A percentile compares a stretch with the other conserved stretches of the same genome.
phyloP scores from a whole-genome alignment of 2,329 filamentous ascomycete genomes.

The Verticillium tricorpus region DNA sequence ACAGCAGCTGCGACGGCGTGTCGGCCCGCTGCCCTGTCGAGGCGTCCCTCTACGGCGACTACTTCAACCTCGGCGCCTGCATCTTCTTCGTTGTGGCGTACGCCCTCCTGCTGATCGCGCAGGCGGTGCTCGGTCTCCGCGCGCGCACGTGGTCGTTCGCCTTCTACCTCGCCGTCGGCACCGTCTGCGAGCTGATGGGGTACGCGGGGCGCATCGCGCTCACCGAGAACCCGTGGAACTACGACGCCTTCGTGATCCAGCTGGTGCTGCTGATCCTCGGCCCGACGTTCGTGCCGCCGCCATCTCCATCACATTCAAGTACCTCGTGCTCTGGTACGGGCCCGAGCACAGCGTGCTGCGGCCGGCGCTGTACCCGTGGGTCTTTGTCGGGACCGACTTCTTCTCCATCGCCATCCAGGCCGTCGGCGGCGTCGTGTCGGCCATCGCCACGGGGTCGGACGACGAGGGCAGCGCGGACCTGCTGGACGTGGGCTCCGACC shows the following conservation, averaged over 20 bases:
- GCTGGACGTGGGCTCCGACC: not conserved
- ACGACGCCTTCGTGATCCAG: slow-evolving; percentile 33
- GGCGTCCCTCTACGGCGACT: not conserved
- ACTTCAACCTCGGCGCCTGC: not conserved
- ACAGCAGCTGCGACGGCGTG: not conserved
- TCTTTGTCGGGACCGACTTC: slow-evolving; percentile 46
- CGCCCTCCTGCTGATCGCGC: not conserved
- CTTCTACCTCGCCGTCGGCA: slow-evolving; percentile 1
- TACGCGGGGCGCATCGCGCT: not conserved
- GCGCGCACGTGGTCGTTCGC: not conserved
- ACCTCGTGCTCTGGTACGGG: slow-evolving; percentile 37
- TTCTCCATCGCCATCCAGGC: slow-evolving; percentile 26
- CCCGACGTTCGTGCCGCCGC: slow-evolving; percentile 39
- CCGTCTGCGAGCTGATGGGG: not conserved
- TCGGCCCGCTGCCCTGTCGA: not conserved
- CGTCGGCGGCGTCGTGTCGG: slow-evolving; percentile 12
- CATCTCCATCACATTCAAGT: slow-evolving; percentile 41
- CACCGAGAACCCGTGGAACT: slow-evolving; percentile 31
- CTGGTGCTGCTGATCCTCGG: slow-evolving; percentile 24
- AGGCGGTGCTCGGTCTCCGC: not conserved
- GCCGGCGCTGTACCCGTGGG: slow-evolving; percentile 39
- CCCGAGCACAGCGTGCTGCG: slow-evolving; percentile 31
- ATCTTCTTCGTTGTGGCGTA: not conserved
- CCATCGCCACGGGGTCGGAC: not conserved
- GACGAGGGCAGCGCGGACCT: not conserved